A percentile compares a stretch with the other conserved stretches of the same genome.
phyloP scores from a whole-genome alignment of 768 basidiomycete genomes.

The Dentipellis fragilis region DNA sequence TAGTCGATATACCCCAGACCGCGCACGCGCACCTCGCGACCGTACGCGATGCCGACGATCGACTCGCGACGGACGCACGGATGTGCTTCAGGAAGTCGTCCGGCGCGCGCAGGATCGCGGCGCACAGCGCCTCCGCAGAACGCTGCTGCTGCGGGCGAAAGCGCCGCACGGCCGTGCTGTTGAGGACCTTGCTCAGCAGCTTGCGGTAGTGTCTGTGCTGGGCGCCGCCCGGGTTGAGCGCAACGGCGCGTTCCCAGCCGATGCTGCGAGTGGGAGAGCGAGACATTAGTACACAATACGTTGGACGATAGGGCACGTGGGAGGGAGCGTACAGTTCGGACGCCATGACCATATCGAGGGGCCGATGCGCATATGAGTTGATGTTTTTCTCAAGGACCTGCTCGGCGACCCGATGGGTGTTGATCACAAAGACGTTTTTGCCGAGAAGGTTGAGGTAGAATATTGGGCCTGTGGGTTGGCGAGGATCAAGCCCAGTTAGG shows the following conservation, averaged over 20 bases:
- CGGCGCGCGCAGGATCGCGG: conserved; percentile 10
- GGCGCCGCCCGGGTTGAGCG: conserved; percentile 12
- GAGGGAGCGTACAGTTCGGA: conserved; percentile 8
- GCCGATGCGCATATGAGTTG: conserved; percentile 15
- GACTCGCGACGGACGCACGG: neutral
- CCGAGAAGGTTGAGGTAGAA: conserved; percentile 16
- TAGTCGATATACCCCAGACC: neutral
- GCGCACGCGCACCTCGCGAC: neutral
- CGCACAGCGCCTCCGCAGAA: conserved; percentile 8
- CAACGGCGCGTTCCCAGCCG: conserved; percentile 12
- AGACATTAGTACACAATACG: no score
- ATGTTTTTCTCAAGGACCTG: conserved; percentile 19
- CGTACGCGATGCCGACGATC: neutral
- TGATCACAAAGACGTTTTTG: conserved; percentile 15
- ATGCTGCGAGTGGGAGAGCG: conserved; percentile 2
- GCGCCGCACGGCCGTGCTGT: conserved; percentile 6
- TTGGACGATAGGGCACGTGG: no score
- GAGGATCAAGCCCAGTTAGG: no score
- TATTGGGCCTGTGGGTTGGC: conserved; percentile 18
- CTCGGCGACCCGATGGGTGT: conserved; percentile 12
- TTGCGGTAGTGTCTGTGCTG: conserved; percentile 12
- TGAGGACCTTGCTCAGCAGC: conserved; percentile 11
- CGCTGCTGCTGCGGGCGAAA: conserved; percentile 11
- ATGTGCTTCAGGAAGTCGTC: conserved; percentile 10
- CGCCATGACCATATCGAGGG: conserved; percentile 12